These are phyloP conservation scores for Paramecium sexaurelia DNA, from an alignment of 73 alveolate genomes.

Conservation along the genomic window DNA sequence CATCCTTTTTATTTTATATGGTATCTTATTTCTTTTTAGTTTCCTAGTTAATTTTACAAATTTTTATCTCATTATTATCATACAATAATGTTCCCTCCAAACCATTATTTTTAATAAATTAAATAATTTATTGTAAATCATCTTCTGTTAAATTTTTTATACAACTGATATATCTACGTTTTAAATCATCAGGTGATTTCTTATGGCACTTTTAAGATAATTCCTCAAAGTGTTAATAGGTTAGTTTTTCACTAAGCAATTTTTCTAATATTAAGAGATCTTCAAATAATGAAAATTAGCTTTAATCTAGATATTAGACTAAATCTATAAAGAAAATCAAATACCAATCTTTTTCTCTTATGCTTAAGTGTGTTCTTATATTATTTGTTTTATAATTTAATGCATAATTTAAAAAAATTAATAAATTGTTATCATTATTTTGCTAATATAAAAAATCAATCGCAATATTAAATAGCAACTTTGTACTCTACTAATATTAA, in stretches of 20 bases:
- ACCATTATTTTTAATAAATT: slow-evolving; percentile 12
- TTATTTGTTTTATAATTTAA: neutral
- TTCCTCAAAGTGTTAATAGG: neutral
- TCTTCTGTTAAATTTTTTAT: neutral
- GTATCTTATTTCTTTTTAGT: neutral
- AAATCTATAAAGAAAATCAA: neutral
- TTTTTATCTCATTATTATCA: neutral
- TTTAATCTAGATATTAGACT: neutral
- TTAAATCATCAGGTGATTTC: neutral
- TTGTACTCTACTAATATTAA: too few relatives aligned
- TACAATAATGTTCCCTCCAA: neutral
- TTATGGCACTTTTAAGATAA: neutral
- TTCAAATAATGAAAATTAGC: neutral
- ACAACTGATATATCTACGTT: neutral
- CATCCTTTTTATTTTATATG: neutral
- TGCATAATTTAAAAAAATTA: neutral
- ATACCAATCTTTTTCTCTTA: neutral
- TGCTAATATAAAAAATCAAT: too few relatives aligned
- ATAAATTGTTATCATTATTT: neutral
- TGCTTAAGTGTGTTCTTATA: neutral
- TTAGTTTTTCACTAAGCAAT: neutral
- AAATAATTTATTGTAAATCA: neutral
- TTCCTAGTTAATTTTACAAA: neutral
- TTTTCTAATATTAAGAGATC: neutral
- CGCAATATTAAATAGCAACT: too few relatives aligned